A percentile compares a stretch with the other conserved stretches of the same genome.
phyloP scores from a whole-genome alignment of 2,329 filamentous ascomycete species.

The Pestalotiopsis sp. region DNA sequence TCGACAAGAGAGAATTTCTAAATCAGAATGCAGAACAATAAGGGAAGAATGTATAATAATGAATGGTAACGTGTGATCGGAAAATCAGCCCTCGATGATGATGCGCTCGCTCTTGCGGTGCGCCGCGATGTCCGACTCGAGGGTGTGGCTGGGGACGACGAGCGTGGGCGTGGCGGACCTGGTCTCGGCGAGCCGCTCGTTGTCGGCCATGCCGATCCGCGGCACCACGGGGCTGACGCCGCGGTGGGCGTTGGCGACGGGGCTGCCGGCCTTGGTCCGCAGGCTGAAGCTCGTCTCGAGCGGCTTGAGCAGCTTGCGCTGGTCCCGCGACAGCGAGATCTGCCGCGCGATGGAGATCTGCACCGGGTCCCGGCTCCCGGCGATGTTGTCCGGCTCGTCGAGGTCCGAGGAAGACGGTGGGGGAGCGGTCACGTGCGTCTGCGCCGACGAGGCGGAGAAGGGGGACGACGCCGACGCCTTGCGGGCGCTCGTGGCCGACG shows the following conservation, averaged over 20 bases:
- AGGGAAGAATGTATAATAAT: neutral
- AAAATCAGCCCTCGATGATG: conserved; percentile 47
- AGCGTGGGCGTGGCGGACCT: conserved; percentile 49
- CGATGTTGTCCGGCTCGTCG: conserved; percentile 38
- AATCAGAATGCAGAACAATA: neutral
- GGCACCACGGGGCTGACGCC: conserved; percentile 28
- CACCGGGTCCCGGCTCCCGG: conserved; percentile 50
- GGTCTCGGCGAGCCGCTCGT: conserved; percentile 40
- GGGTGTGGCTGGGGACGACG: conserved; percentile 38
- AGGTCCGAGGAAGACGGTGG: conserved; percentile 28
- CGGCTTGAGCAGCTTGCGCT: conserved; percentile 60
- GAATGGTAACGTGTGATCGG: neutral
- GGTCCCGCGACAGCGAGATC: conserved; percentile 66
- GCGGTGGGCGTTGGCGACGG: neutral
- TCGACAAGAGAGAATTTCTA: neutral
- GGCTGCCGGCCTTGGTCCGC: conserved; percentile 16
- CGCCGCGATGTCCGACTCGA: conserved; percentile 35
- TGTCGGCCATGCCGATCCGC: conserved; percentile 28
- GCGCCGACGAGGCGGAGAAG: conserved; percentile 35
- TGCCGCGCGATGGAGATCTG: conserved; percentile 70
- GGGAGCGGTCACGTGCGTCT: conserved; percentile 34
- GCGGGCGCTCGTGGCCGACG: conserved; percentile 28
- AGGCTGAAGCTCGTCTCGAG: conserved; percentile 40
- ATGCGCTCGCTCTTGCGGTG: conserved; percentile 57
- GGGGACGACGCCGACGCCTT: conserved; percentile 27